Conservation (phyloP, 768 basidiomycete species). For the Porpolomopsis calyptriformis region DNA sequence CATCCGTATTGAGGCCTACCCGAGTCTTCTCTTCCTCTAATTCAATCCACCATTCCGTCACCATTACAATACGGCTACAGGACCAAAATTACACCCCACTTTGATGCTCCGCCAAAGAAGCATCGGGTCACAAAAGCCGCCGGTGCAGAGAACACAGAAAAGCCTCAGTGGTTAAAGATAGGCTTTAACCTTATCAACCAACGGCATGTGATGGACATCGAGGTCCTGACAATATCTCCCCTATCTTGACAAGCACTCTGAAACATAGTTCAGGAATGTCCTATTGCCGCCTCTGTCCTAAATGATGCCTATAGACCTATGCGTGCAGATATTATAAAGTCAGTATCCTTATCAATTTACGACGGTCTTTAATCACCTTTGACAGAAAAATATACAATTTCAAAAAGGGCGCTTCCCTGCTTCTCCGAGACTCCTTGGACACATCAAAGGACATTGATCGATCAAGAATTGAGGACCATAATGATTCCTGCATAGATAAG, state of each 20-base stretch:
- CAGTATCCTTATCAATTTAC: constrained; percentile 12
- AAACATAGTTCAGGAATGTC: constrained; percentile 57
- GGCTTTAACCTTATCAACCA: constrained; percentile 81
- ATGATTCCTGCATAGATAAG: constrained; percentile 29
- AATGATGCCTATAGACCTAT: constrained; percentile 55
- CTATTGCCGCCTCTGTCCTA: constrained; percentile 75
- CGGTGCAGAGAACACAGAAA: constrained; percentile 9
- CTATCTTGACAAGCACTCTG: neutral
- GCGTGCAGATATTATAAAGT: constrained; percentile 62
- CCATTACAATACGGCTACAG: constrained; percentile 87
- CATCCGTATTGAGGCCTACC: constrained; percentile 38
- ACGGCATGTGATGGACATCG: constrained; percentile 77
- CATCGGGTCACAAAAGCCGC: constrained; percentile 18
- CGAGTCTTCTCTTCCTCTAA: constrained; percentile 44
- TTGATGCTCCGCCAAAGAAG: constrained; percentile 59
- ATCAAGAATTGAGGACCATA: constrained; percentile 8
- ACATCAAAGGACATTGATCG: constrained; percentile 5
- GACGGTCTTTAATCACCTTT: neutral
- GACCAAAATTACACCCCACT: constrained; percentile 97
- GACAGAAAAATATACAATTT: constrained; percentile 67
- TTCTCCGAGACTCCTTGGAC: constrained; percentile 77
- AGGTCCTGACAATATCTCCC: constrained; percentile 37
- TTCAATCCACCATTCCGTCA: constrained; percentile 70
- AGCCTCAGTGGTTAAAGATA: constrained; percentile 68
- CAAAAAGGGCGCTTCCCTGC: constrained; percentile 80